phyloP scores from a whole-genome alignment of 2,329 filamentous ascomycete species.

The Xylaria sp. region DNA sequence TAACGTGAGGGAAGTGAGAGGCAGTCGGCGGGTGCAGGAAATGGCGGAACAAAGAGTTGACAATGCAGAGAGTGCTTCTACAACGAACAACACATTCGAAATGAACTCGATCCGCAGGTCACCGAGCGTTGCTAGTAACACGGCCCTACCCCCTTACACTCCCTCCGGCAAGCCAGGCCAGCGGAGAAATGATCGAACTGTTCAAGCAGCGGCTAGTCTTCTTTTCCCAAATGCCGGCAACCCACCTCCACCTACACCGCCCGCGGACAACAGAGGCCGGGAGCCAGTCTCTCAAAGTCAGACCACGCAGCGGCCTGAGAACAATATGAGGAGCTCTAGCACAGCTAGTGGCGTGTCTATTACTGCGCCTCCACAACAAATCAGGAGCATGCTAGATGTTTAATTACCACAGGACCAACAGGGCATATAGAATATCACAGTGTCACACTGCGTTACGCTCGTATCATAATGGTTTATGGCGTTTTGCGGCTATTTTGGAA shows the following conservation, averaged over 20 bases:
- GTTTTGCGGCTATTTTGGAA: slow-evolving; percentile 9
- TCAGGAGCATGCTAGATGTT: slow-evolving; percentile 64
- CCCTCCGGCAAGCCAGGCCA: slow-evolving; percentile 51
- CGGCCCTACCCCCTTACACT: slow-evolving; percentile 39
- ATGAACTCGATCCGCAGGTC: slow-evolving; percentile 47
- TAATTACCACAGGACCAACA: slow-evolving; percentile 37
- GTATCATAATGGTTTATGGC: slow-evolving; percentile 14
- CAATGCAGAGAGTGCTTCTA: slow-evolving; percentile 40
- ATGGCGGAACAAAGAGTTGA: slow-evolving; percentile 46
- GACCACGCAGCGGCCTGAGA: slow-evolving; percentile 35
- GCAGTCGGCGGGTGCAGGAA: slow-evolving; percentile 48
- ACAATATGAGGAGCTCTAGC: slow-evolving; percentile 51
- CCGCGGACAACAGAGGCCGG: slow-evolving; percentile 37
- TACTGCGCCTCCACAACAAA: slow-evolving; percentile 56
- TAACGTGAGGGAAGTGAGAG: slow-evolving; percentile 62
- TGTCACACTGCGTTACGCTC: background rate
- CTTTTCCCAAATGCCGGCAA: slow-evolving; percentile 53
- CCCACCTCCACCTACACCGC: slow-evolving; percentile 1
- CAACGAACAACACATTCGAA: slow-evolving; percentile 46
- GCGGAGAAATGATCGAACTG: slow-evolving; percentile 51
- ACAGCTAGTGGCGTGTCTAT: slow-evolving; percentile 54
- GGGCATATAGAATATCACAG: background rate
- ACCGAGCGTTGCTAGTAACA: slow-evolving; percentile 33
- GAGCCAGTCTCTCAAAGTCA: slow-evolving; percentile 15
- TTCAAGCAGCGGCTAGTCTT: slow-evolving; percentile 51